These are phyloP conservation scores for Filobasidium floriforme DNA, from an alignment of 768 basidiomycete species.

Conservation along the genomic window DNA sequence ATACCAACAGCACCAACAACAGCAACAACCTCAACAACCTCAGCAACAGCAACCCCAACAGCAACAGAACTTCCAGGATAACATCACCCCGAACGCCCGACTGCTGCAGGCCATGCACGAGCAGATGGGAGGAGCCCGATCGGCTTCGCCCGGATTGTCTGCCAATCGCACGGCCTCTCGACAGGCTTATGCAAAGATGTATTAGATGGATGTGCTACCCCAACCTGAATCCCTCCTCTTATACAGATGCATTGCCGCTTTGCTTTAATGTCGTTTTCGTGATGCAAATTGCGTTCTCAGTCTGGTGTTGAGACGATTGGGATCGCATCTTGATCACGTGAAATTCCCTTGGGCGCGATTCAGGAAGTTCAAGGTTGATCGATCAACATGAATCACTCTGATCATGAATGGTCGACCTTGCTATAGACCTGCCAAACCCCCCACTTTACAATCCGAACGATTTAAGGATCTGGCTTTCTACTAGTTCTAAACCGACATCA, in stretches of 20 bases:
- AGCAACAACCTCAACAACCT: conserved; percentile 11
- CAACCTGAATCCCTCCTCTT: background rate
- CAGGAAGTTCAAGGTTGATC: too few relatives aligned
- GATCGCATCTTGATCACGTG: background rate
- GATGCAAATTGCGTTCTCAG: background rate
- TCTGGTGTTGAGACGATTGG: background rate
- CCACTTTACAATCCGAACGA: too few relatives aligned
- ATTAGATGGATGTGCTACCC: background rate
- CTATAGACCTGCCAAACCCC: too few relatives aligned
- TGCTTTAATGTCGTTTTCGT: background rate
- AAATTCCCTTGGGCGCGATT: conserved; percentile 5
- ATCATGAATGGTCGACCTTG: too few relatives aligned
- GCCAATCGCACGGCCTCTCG: conserved; percentile 3
- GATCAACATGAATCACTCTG: too few relatives aligned
- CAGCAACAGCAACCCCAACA: conserved; percentile 17
- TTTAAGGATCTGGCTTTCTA: too few relatives aligned
- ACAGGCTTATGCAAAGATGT: conserved; percentile 7
- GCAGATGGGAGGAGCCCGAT: conserved; percentile 13
- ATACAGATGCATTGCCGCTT: conserved; percentile 6
- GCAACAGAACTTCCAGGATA: conserved; percentile 13
- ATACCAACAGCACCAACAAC: conserved; percentile 24
- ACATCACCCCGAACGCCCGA: conserved; percentile 11
- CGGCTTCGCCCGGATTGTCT: conserved; percentile 1
- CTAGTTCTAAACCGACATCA: too few relatives aligned
- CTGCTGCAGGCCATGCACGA: conserved; percentile 18